These are phyloP conservation scores for Pulveroboletus sp. DNA, from an alignment of 1,284 basidiomycete genomes.

Conservation along the genomic window DNA sequence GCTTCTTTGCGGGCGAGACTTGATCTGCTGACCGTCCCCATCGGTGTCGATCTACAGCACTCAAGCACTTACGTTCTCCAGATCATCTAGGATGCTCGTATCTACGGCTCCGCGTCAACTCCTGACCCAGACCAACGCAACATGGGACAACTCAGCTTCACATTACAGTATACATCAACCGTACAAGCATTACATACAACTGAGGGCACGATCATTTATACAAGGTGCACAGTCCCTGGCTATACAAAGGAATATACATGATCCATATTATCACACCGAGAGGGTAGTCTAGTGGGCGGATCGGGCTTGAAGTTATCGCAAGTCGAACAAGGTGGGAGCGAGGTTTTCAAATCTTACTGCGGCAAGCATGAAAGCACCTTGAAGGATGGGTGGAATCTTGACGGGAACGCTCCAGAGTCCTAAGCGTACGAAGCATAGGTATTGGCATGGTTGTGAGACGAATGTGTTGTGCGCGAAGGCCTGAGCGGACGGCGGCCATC, in stretches of 20 bases:
- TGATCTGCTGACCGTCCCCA: too few species aligned
- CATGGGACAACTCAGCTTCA: neutral
- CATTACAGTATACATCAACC: neutral
- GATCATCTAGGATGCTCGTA: too few species aligned
- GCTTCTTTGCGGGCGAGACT: too few species aligned
- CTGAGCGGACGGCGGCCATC: constrained; percentile 28
- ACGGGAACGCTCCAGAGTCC: neutral
- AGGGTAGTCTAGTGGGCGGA: constrained; percentile 19
- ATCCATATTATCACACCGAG: constrained; percentile 33
- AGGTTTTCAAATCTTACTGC: constrained; percentile 4
- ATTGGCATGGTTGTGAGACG: constrained; percentile 17
- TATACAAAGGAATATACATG: constrained; percentile 40
- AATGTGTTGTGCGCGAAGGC: constrained; percentile 12
- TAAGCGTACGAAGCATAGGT: constrained; percentile 29
- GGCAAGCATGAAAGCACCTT: constrained; percentile 30
- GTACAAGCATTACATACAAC: constrained; percentile 31
- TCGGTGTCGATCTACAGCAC: too few species aligned
- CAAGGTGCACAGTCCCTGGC: constrained; percentile 20
- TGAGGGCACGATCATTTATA: constrained; percentile 28
- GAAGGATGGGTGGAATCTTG: constrained; percentile 7
- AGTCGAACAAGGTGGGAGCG: constrained; percentile 6
- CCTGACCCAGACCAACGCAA: too few species aligned
- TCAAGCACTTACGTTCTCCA: too few species aligned
- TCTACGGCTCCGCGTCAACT: too few species aligned
- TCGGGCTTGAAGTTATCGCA: constrained; percentile 27